Conservation (phyloP, 2,329 filamentous ascomycete genomes). For the Colletotrichum sp. region DNA sequence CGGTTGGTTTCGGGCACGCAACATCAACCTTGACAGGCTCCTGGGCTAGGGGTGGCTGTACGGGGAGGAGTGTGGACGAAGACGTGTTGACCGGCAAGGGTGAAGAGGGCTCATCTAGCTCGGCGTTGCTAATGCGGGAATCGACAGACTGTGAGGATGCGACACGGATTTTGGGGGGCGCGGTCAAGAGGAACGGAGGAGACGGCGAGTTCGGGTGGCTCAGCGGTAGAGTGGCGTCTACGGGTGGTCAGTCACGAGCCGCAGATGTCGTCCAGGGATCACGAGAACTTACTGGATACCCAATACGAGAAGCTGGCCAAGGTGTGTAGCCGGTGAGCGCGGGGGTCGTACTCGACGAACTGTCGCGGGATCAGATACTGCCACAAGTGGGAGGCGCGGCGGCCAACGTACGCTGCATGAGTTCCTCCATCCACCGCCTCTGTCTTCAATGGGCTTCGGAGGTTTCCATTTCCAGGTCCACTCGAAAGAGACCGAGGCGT, state of each 20-base stretch:
- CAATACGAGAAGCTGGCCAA: conserved; percentile 94
- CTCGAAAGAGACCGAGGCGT: conserved; percentile 82
- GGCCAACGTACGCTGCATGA: conserved; percentile 78
- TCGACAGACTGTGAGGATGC: conserved; percentile 89
- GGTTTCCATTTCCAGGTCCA: conserved; percentile 99
- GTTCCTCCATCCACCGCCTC: conserved; percentile 92
- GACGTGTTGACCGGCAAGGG: conserved; percentile 44
- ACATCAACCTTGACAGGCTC: conserved; percentile 83
- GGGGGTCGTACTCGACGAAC: conserved; percentile 97
- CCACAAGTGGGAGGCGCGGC: background rate
- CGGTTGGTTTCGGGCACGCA: conserved; percentile 81
- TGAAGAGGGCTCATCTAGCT: conserved; percentile 67
- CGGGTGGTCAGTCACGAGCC: conserved; percentile 24
- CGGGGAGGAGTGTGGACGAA: conserved; percentile 17
- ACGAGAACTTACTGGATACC: conserved; percentile 73
- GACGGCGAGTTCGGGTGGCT: conserved; percentile 71
- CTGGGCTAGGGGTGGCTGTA: conserved; percentile 29
- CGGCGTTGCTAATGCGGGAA: conserved; percentile 77
- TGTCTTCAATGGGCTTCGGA: conserved; percentile 81
- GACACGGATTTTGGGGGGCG: conserved; percentile 79
- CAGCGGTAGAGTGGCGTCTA: conserved; percentile 48
- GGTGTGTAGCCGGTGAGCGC: conserved; percentile 86
- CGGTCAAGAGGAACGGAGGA: conserved; percentile 73
- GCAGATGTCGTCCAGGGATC: background rate
- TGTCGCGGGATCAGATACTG: conserved; percentile 40